A percentile compares a stretch with the other conserved stretches of the same genome.
These are phyloP conservation scores for Fusarium tanahbumbuense DNA, from an alignment of 2,329 filamentous ascomycete species.

Conservation along the genomic window DNA sequence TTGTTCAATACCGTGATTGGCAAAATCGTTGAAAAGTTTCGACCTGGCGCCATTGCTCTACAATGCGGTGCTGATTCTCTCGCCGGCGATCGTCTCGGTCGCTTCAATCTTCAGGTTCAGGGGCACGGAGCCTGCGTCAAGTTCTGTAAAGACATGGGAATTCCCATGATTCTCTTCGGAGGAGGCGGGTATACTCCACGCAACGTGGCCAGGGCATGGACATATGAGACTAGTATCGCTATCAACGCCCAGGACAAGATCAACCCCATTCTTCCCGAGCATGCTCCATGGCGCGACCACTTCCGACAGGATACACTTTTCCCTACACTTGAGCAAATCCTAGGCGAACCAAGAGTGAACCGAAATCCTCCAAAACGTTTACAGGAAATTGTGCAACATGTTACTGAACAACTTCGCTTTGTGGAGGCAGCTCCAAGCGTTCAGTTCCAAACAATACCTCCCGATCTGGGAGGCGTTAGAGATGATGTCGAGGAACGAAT, in stretches of 20 bases:
- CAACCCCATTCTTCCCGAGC: slow-evolving; percentile 76
- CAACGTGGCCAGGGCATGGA: slow-evolving; percentile 97
- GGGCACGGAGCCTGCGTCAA: slow-evolving; percentile 92
- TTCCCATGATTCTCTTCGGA: slow-evolving; percentile 90
- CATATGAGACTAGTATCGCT: slow-evolving; percentile 93
- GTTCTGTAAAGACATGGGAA: slow-evolving; percentile 82
- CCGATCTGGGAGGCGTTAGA: slow-evolving; percentile 75
- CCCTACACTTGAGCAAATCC: slow-evolving; percentile 80
- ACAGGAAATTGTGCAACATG: slow-evolving; percentile 78
- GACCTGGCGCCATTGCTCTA: slow-evolving; percentile 90
- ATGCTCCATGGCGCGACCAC: slow-evolving; percentile 87
- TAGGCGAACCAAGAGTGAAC: slow-evolving; percentile 78
- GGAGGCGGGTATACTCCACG: slow-evolving; percentile 96
- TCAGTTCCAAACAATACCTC: slow-evolving; percentile 83
- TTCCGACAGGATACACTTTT: slow-evolving; percentile 91
- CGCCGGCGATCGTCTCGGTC: slow-evolving; percentile 90
- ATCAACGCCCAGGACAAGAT: slow-evolving; percentile 80
- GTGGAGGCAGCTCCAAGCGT: slow-evolving; percentile 87
- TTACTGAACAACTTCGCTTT: slow-evolving; percentile 88
- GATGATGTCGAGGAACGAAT: slow-evolving; percentile 76
- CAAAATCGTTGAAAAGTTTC: slow-evolving; percentile 82
- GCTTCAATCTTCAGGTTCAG: slow-evolving; percentile 96
- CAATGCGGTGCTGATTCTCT: slow-evolving; percentile 97
- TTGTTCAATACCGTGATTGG: slow-evolving; percentile 87
- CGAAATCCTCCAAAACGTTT: slow-evolving; percentile 82